Percentiles rank a stretch among this genome's conserved stretches.
phyloP scores from a whole-genome alignment of 352 stramenopile genomes.

The Saprolegnia parasitica region DNA sequence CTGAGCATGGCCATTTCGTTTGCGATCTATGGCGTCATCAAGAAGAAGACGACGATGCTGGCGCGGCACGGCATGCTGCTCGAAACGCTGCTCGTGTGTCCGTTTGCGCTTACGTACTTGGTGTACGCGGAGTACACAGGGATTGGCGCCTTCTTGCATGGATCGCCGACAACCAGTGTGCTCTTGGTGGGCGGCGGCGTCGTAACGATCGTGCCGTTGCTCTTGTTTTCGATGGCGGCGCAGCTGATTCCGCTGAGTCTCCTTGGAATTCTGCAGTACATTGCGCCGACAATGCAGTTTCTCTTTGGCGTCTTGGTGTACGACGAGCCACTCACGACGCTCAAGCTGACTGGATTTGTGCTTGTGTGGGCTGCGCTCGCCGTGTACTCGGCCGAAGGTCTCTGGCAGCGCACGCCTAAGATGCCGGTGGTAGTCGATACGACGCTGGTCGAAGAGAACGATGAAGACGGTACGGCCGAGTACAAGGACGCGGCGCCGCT shows the following conservation, averaged over 20 bases:
- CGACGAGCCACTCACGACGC: slow-evolving; percentile 3
- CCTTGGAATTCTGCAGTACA: slow-evolving; percentile 12
- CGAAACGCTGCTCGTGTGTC: background rate
- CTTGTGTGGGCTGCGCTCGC: background rate
- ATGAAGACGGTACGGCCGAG: too few relatives aligned
- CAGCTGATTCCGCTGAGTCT: slow-evolving; percentile 5
- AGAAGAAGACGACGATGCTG: background rate
- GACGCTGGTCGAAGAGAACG: too few relatives aligned
- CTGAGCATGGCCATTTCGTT: background rate
- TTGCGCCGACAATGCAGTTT: slow-evolving; percentile 11
- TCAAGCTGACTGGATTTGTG: slow-evolving; percentile 7
- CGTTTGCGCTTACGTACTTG: background rate
- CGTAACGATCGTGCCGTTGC: slow-evolving; percentile 11
- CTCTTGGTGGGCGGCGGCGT: background rate
- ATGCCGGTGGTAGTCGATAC: too few relatives aligned
- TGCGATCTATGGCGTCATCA: slow-evolving; percentile 13
- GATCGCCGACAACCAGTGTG: background rate
- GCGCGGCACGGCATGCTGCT: background rate
- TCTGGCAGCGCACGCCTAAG: too few relatives aligned
- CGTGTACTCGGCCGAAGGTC: background rate
- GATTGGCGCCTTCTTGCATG: background rate
- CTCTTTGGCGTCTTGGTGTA: slow-evolving; percentile 10
- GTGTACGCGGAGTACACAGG: background rate
- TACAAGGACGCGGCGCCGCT: too few relatives aligned
- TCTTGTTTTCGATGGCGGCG: slow-evolving; percentile 1